A percentile compares a stretch with the other conserved stretches of the same genome.
These are phyloP conservation scores for Holtermannia corniformis DNA, from an alignment of 768 basidiomycete genomes.

Conservation along the genomic window DNA sequence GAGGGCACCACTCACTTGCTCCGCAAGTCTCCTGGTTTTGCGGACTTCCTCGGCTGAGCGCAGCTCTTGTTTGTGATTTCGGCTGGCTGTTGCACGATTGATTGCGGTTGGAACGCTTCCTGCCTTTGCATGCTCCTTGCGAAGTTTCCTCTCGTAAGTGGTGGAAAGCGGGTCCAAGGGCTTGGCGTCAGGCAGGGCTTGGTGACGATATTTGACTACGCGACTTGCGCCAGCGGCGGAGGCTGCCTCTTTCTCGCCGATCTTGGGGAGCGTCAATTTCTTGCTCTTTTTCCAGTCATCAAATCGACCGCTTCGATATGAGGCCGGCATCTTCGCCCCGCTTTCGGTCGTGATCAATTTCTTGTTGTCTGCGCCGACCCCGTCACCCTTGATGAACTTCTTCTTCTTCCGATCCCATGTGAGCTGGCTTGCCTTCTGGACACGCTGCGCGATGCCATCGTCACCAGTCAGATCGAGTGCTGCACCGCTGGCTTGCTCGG, in stretches of 20 bases:
- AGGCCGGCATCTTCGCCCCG: constrained; percentile 79
- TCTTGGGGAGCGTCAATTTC: constrained; percentile 59
- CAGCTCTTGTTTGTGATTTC: constrained; percentile 66
- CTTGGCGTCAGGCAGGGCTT: constrained; percentile 55
- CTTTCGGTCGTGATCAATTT: constrained; percentile 90
- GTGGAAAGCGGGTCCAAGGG: constrained; percentile 64
- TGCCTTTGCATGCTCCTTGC: constrained; percentile 54
- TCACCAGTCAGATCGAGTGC: constrained; percentile 78
- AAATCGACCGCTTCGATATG: constrained; percentile 85
- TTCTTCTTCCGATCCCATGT: constrained; percentile 97
- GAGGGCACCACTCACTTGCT: constrained; percentile 43
- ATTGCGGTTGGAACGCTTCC: constrained; percentile 36
- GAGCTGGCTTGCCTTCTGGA: constrained; percentile 49
- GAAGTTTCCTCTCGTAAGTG: constrained; percentile 64
- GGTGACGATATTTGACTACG: constrained; percentile 61
- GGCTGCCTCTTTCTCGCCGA: constrained; percentile 70
- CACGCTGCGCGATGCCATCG: constrained; percentile 51
- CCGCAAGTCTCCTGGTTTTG: constrained; percentile 57
- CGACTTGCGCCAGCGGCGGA: constrained; percentile 43
- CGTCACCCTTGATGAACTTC: constrained; percentile 78
- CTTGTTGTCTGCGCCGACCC: constrained; percentile 79
- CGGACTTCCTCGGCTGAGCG: constrained; percentile 80
- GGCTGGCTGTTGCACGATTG: constrained; percentile 32
- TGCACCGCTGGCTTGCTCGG: constrained; percentile 66
- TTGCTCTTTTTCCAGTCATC: constrained; percentile 87